phyloP scores from a whole-genome alignment of 1,139 yeast genomes.

The Lodderomyces margitis region DNA sequence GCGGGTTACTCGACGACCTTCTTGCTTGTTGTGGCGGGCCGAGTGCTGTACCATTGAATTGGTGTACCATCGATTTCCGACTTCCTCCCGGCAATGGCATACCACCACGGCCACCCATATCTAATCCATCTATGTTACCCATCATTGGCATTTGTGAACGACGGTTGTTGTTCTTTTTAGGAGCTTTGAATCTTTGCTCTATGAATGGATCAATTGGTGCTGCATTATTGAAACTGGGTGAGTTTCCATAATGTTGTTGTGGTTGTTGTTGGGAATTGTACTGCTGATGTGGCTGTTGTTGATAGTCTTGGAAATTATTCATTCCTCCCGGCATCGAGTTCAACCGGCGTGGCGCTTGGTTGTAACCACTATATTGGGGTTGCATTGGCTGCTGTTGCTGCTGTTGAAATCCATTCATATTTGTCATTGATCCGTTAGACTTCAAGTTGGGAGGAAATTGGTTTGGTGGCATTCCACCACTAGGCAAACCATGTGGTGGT shows the following conservation, averaged over 20 bases:
- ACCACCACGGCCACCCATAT: constrained; percentile 52
- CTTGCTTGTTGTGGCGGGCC: constrained; percentile 7
- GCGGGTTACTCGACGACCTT: constrained; percentile 8
- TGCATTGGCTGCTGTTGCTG: constrained; percentile 15
- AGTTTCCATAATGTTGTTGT: constrained; percentile 11
- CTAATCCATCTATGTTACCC: constrained; percentile 37
- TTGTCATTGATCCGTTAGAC: constrained; percentile 14
- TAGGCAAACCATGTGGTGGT: constrained; percentile 39
- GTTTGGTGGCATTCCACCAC: constrained; percentile 32
- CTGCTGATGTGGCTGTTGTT: constrained; percentile 8
- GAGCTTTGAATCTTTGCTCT: constrained; percentile 26
- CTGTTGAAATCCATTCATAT: constrained; percentile 15
- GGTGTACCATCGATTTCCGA: constrained; percentile 18
- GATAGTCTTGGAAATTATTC: constrained; percentile 7
- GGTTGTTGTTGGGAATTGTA: constrained; percentile 10
- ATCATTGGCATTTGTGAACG: constrained; percentile 40
- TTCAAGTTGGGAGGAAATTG: constrained; percentile 27
- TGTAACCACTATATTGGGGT: constrained; percentile 16
- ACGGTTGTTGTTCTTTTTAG: constrained; percentile 32
- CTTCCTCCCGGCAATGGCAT: constrained; percentile 38
- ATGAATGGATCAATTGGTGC: constrained; percentile 29
- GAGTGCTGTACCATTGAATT: constrained; percentile 6
- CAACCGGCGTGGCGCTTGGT: constrained; percentile 14
- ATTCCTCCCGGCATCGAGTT: constrained; percentile 12
- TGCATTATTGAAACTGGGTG: constrained; percentile 14